Evolutionary conservation across 2,329 filamentous ascomycete species (phyloP), one percentile per base, ranked within the genome.

Genomic region (Monilinia laxa): DNA sequence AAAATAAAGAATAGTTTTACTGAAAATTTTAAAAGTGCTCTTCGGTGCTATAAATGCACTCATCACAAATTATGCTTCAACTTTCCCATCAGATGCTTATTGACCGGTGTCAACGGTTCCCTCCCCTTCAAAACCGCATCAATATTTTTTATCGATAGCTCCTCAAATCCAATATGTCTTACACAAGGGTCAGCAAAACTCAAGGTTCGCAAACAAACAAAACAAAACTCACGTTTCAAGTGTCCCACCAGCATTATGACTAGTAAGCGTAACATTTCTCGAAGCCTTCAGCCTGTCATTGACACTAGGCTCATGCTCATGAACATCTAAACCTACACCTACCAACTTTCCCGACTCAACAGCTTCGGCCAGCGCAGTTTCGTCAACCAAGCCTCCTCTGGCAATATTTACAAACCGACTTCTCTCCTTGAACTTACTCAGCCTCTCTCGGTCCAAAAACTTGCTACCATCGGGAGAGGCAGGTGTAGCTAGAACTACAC

Each of bases 181-280:
- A 23, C 11, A n/a, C 12, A 10, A 64, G 59, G 18, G 65, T 65
- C 42, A 62, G 45, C 9, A 5, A n/a, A 9, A 7, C 4, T 23
- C 23, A n/a, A 11, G 18, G 1, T 7, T 11, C 25, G 12, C 2
- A 7, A 38, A 20, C 1, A 23, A 25, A 49, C 28, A 52, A 49
- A 31, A 42, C 42, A 38, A 18, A 57, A 69, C 73, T 62, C 65
- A 75, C 68, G 87, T 87, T 75, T 89, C 86, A 18, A 89, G 80
- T 47, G 87, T 89, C 4, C 87, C 86, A 0, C 87, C 87, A 1
- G 87, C 88, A 70, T 89, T 89, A 74, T 90, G 88, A 63, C 85
- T 85, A n/a, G 88, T 85, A 65, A 90, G 74, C 78, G 87, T 81
- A 18, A 78, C 80, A 38, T 77, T 73, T 45, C 68, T 72, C 55